A percentile compares a stretch with the other conserved stretches of the same genome.
Conservation (phyloP, 2,329 filamentous ascomycete genomes). For the Aspergillus pseudoterreus region DNA sequence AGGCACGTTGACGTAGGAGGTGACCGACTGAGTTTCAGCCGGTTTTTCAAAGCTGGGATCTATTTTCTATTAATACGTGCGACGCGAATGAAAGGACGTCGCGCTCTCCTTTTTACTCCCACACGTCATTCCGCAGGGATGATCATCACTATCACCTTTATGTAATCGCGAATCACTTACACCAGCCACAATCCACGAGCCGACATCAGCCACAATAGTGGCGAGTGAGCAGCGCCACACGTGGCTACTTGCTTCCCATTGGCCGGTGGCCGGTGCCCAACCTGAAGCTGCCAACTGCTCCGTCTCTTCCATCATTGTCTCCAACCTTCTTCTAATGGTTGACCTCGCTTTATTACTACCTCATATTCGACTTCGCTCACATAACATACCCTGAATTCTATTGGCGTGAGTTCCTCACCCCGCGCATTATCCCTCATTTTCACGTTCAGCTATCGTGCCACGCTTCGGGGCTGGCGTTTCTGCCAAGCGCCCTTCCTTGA, state of each 20-base stretch:
- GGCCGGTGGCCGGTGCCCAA: background rate
- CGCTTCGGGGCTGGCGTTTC: slow-evolving; percentile 23
- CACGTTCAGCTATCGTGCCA: slow-evolving; percentile 6
- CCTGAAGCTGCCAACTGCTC: background rate
- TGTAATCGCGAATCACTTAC: too few relatives aligned
- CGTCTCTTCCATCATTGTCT: background rate
- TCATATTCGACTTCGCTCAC: slow-evolving; percentile 2
- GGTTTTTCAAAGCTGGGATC: background rate
- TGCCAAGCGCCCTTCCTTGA: slow-evolving; percentile 24
- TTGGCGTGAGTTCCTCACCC: background rate
- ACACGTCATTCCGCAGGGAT: background rate
- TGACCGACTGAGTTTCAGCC: background rate
- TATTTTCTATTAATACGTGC: background rate
- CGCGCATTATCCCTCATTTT: background rate
- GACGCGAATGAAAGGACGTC: background rate
- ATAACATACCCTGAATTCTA: background rate
- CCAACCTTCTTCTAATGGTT: background rate
- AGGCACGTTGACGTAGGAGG: background rate
- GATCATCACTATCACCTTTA: background rate
- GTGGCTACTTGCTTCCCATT: background rate
- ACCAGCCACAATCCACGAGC: background rate
- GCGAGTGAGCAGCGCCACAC: background rate
- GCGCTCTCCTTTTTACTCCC: background rate
- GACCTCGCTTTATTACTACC: background rate
- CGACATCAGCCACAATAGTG: background rate